Evolutionary conservation across 2,329 filamentous ascomycete species (phyloP).

Genomic region (Dactylonectria macrodidyma): DNA sequence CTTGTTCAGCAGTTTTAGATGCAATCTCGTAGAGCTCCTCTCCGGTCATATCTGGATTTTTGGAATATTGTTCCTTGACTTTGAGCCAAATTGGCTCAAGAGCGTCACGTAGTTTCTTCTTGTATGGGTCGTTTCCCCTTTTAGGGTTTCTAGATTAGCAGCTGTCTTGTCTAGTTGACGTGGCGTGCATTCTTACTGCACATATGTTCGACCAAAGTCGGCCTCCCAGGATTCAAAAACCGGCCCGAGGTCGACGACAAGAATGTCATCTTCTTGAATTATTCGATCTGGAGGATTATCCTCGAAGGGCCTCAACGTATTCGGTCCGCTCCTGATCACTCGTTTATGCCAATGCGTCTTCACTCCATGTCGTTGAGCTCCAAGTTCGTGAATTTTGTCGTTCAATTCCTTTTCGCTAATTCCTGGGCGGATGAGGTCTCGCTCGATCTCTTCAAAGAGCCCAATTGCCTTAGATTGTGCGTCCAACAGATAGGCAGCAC

Average conservation of each 20-base stretch:
- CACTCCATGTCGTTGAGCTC: conserved; percentile 52
- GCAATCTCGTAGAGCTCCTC: conserved; percentile 63
- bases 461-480: background rate
- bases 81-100: conserved; percentile 62
- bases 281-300: conserved; percentile 66
- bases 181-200: conserved; percentile 49
- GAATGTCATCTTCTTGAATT: conserved; percentile 64
- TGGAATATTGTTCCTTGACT: conserved; percentile 58
- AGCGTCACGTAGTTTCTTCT: conserved; percentile 60
- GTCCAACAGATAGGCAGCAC: too few relatives aligned
- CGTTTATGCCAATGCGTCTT: conserved; percentile 68
- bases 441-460: conserved; percentile 60
- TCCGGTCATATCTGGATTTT: conserved; percentile 62
- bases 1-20: conserved; percentile 52
- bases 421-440: conserved; percentile 61
- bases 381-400: conserved; percentile 60
- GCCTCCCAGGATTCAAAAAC: conserved; percentile 69
- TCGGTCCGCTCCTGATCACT: conserved; percentile 64
- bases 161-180: too few relatives aligned
- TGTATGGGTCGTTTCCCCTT: conserved; percentile 59
- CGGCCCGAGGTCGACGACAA: conserved; percentile 66
- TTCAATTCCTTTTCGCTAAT: conserved; percentile 63
- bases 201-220: conserved; percentile 67
- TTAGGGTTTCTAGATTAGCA: too few relatives aligned
- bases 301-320: conserved; percentile 63